Evolutionary conservation across 2,329 filamentous ascomycete genomes (phyloP).

Genomic region (Trichoderma atrobrunneum): DNA sequence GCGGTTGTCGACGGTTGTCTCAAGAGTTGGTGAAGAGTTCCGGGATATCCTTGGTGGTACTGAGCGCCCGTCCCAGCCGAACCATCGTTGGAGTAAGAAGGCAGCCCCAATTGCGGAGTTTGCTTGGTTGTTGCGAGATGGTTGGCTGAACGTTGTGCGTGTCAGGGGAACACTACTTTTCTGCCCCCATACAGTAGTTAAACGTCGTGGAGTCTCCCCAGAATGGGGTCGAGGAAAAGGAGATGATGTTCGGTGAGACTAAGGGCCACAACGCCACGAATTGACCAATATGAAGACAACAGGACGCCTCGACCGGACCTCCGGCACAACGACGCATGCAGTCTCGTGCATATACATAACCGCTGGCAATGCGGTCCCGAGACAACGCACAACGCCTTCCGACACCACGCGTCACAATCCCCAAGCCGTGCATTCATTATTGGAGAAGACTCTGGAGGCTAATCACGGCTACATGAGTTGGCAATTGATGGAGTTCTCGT

Average conservation of each 20-base stretch:
- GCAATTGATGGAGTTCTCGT: background rate
- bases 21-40: background rate
- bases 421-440: background rate
- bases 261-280: conserved; percentile 7
- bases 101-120: background rate
- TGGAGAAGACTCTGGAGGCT: background rate
- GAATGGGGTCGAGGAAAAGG: conserved; percentile 8
- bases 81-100: background rate
- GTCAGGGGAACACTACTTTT: conserved; percentile 13
- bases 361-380: conserved; percentile 4
- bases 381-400: conserved; percentile 10
- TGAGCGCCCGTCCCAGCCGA: background rate
- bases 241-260: conserved; percentile 10
- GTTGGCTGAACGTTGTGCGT: background rate
- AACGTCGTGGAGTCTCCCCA: conserved; percentile 12
- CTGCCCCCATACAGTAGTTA: conserved; percentile 1
- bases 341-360: background rate
- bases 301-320: conserved; percentile 16
- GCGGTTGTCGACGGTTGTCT: background rate
- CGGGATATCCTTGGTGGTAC: background rate
- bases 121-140: background rate
- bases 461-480: background rate
- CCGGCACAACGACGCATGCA: conserved; percentile 4
- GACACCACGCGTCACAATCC: background rate
- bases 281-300: conserved; percentile 1